Percentiles rank a stretch among this genome's conserved stretches.
Evolutionary conservation across 805 yeast species (phyloP).

Genomic region (Blastobotrys americana): DNA sequence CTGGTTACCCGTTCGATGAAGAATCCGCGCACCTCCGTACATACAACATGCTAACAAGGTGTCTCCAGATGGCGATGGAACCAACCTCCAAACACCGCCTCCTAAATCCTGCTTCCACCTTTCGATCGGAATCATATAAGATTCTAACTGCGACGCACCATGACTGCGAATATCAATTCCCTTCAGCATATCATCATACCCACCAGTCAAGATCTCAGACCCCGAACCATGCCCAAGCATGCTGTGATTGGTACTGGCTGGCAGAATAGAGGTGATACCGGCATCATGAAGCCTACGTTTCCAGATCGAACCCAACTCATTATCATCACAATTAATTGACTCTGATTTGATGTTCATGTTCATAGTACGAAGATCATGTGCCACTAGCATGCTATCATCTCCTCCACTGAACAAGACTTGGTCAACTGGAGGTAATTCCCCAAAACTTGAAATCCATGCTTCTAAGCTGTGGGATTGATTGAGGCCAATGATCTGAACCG

Average conservation of each 20-base stretch:
- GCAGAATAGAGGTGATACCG: slow-evolving; percentile 79
- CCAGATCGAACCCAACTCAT: slow-evolving; percentile 20
- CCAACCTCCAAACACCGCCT: slow-evolving; percentile 94
- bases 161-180: slow-evolving; percentile 57
- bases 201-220: slow-evolving; percentile 65
- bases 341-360: too few species aligned
- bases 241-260: slow-evolving; percentile 18
- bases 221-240: slow-evolving; percentile 21
- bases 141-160: slow-evolving; percentile 40
- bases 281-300: slow-evolving; percentile 66
- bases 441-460: slow-evolving; percentile 80
- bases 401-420: slow-evolving; percentile 73
- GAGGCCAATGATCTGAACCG: slow-evolving; percentile 26
- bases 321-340: too few species aligned
- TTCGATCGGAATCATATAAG: slow-evolving; percentile 32
- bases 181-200: slow-evolving; percentile 78
- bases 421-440: slow-evolving; percentile 34
- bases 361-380: slow-evolving; percentile 67
- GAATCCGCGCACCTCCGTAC: slow-evolving; percentile 87
- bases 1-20: slow-evolving; percentile 39
- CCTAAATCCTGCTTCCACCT: slow-evolving; percentile 48
- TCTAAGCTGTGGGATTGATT: slow-evolving; percentile 56
- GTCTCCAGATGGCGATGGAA: slow-evolving; percentile 36
- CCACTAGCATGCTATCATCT: slow-evolving; percentile 71
- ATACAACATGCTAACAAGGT: slow-evolving; percentile 77